Evolutionary conservation across 495 filamentous ascomycete species (phyloP).

Genomic region (Monascus purpureus): DNA sequence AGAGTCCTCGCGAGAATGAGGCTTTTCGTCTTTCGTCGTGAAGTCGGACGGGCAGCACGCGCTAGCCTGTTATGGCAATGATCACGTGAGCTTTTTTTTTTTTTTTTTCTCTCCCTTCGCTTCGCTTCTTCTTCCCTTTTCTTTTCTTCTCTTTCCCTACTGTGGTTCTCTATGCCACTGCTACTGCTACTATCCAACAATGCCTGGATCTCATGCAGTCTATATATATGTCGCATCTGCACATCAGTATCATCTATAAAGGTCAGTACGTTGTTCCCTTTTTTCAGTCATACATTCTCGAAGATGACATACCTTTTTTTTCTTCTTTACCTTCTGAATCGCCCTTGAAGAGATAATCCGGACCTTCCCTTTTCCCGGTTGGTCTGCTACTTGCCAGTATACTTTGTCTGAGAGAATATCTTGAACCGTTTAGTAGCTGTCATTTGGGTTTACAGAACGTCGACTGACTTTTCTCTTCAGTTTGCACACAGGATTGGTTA

Average conservation of each 20-base stretch:
- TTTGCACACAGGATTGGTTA: no score
- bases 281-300: conserved; percentile 21
- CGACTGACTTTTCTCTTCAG: not conserved
- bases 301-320: conserved; percentile 74
- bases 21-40: no score
- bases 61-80: not conserved
- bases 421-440: not conserved
- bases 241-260: conserved; percentile 5
- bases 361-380: conserved; percentile 52
- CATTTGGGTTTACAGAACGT: not conserved
- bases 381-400: conserved; percentile 98
- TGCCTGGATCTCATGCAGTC: not conserved
- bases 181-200: no score
- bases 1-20: no score
- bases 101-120: conserved; percentile 12
- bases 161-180: not conserved
- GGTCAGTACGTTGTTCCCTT: conserved; percentile 13
- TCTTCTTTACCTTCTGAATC: conserved; percentile 94
- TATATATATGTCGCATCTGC: conserved; percentile 2
- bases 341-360: conserved; percentile 79
- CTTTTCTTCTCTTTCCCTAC: conserved; percentile 5
- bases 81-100: conserved; percentile 17
- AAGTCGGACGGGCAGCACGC: no score
- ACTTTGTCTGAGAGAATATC: conserved; percentile 61
- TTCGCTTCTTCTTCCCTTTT: conserved; percentile 1